These are phyloP conservation scores for Ophiosphaerella korrae DNA, from an alignment of 2,329 filamentous ascomycete genomes.

Conservation along the genomic window DNA sequence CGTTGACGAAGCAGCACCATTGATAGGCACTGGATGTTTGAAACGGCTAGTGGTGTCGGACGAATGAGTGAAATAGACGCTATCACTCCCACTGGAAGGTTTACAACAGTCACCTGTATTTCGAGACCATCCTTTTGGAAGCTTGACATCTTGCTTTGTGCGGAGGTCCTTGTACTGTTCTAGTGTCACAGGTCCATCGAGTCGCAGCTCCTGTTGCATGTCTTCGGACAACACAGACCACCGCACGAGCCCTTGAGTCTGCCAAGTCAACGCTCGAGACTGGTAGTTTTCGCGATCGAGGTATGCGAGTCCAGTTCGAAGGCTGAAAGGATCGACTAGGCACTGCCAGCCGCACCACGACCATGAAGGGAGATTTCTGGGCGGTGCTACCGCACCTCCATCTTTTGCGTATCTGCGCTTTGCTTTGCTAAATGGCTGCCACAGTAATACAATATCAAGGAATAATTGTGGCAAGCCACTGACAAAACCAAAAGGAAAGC, in stretches of 20 bases:
- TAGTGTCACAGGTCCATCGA: neutral
- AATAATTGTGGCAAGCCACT: conserved; percentile 7
- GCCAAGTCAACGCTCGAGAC: conserved; percentile 1
- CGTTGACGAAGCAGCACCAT: neutral
- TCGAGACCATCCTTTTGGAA: conserved; percentile 9
- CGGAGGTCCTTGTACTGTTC: conserved; percentile 1
- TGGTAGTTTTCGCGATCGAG: neutral
- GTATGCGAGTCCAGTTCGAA: conserved; percentile 4
- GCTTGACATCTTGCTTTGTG: conserved; percentile 2
- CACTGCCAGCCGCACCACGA: conserved; percentile 16
- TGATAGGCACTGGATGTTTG: conserved; percentile 6
- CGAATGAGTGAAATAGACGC: conserved; percentile 4
- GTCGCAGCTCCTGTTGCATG: conserved; percentile 1
- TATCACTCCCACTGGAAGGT: neutral
- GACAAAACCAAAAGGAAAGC: conserved; percentile 7
- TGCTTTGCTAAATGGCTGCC: conserved; percentile 8
- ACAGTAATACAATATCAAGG: conserved; percentile 10
- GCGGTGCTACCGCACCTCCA: neutral
- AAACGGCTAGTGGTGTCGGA: conserved; percentile 6
- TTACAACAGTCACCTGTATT: neutral
- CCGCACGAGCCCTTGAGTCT: conserved; percentile 2
- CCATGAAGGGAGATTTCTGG: conserved; percentile 8
- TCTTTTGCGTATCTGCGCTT: conserved; percentile 3
- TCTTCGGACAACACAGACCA: conserved; percentile 9
- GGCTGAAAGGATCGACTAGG: conserved; percentile 6